Evolutionary conservation across 495 filamentous ascomycete genomes (phyloP).

Genomic region (Apiosordaria backusii): DNA sequence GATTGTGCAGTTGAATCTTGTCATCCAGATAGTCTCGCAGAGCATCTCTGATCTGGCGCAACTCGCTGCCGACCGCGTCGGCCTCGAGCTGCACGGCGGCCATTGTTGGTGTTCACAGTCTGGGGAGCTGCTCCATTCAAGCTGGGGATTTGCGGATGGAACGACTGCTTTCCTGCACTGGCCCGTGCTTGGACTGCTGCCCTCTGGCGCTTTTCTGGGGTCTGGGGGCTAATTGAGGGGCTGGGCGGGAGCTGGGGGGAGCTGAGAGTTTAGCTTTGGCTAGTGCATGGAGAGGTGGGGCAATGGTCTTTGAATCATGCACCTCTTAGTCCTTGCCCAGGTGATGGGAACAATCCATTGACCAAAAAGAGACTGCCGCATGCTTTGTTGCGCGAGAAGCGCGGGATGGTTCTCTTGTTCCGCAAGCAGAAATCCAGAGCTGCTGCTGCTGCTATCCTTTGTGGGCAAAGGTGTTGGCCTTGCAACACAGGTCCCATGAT

Average conservation of each 20-base stretch:
- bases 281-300: neutral
- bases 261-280: neutral
- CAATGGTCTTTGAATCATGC: neutral
- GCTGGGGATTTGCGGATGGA: neutral
- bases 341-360: neutral
- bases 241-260: neutral
- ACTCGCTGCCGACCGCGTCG: conserved; percentile 27
- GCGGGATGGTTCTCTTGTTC: neutral
- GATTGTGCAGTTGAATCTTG: conserved; percentile 14
- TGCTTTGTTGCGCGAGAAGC: neutral
- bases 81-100: conserved; percentile 26
- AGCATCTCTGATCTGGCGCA: conserved; percentile 24
- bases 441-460: neutral
- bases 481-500: neutral
- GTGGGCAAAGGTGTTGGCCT: neutral
- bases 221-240: conserved; percentile 6
- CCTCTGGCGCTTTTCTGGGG: neutral
- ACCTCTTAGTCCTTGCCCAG: neutral
- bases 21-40: conserved; percentile 26
- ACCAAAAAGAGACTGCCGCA: neutral
- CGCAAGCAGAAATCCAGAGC: neutral
- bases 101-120: conserved; percentile 23
- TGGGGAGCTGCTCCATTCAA: neutral
- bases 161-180: conserved; percentile 11
- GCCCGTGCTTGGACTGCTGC: conserved; percentile 10